A percentile compares a stretch with the other conserved stretches of the same genome.
These are phyloP conservation scores for Phialophora expanda DNA, from an alignment of 2,329 filamentous ascomycete genomes.

Conservation along the genomic window DNA sequence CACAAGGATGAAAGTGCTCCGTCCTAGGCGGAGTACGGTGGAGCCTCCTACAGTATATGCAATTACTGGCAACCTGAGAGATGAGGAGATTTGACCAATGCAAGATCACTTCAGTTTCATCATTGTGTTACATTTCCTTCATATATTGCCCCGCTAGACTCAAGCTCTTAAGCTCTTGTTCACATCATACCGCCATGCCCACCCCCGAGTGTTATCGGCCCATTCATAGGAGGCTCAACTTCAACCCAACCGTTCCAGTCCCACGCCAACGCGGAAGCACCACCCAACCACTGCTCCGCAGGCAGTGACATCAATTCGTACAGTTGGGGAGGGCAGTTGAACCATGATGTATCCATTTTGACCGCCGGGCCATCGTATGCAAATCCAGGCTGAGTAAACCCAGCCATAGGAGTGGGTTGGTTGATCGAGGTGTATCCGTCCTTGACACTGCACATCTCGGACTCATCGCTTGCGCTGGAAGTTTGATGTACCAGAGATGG, in stretches of 20 bases:
- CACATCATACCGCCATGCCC: conserved; percentile 13
- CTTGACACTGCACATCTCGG: conserved; percentile 5
- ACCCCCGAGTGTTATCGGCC: background rate
- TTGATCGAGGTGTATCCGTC: background rate
- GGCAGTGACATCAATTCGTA: conserved; percentile 20
- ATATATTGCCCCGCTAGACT: background rate
- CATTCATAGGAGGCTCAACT: background rate
- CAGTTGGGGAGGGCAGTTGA: conserved; percentile 18
- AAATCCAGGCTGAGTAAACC: background rate
- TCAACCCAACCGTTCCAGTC: conserved; percentile 22
- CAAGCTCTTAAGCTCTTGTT: background rate
- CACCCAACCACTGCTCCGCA: conserved; percentile 24
- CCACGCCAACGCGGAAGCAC: conserved; percentile 18
- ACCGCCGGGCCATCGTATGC: background rate
- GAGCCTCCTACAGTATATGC: background rate
- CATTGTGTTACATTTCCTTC: background rate
- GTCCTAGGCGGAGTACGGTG: background rate
- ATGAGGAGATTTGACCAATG: background rate
- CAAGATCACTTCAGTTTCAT: background rate
- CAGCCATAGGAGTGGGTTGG: background rate
- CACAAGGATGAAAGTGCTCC: background rate
- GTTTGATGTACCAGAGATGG: background rate
- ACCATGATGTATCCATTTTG: conserved; percentile 12
- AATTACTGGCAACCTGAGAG: background rate
- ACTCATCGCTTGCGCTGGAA: conserved; percentile 12